A percentile compares a stretch with the other conserved stretches of the same genome.
These are phyloP conservation scores for Cercospora sp. DNA, from an alignment of 2,329 filamentous ascomycete species.

Conservation along the genomic window DNA sequence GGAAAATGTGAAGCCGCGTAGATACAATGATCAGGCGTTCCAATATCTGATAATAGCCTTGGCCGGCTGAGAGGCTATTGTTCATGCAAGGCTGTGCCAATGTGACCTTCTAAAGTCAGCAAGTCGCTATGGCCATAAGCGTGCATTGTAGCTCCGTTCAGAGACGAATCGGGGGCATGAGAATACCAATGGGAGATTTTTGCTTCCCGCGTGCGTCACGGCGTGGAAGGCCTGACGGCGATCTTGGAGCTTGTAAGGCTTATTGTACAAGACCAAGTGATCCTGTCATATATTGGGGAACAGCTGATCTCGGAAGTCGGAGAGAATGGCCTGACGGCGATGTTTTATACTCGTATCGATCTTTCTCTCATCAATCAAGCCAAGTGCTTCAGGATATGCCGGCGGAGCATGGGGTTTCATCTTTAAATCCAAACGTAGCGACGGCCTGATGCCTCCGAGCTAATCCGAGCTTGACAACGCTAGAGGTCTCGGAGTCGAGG, in stretches of 20 bases:
- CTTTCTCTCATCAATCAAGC: neutral
- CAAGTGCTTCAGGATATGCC: neutral
- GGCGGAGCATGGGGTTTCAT: neutral
- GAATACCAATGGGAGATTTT: neutral
- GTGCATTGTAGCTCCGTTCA: neutral
- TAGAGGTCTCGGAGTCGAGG: neutral
- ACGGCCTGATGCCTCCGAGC: neutral
- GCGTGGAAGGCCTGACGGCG: neutral
- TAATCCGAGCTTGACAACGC: neutral
- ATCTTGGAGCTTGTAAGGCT: neutral
- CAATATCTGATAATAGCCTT: neutral
- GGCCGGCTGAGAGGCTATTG: neutral
- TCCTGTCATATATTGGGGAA: neutral
- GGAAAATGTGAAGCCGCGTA: neutral
- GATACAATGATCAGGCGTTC: conserved; percentile 1
- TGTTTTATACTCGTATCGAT: neutral
- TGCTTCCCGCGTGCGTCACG: neutral
- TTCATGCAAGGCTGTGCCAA: neutral
- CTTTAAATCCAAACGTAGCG: neutral
- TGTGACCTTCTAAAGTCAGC: conserved; percentile 8
- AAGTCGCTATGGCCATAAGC: neutral
- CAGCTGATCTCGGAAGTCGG: neutral
- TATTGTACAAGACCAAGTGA: neutral
- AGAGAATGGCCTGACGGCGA: neutral
- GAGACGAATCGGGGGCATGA: neutral